Evolutionary conservation across 2,329 filamentous ascomycete genomes (phyloP).

Genomic region (Colletotrichum sp.): DNA sequence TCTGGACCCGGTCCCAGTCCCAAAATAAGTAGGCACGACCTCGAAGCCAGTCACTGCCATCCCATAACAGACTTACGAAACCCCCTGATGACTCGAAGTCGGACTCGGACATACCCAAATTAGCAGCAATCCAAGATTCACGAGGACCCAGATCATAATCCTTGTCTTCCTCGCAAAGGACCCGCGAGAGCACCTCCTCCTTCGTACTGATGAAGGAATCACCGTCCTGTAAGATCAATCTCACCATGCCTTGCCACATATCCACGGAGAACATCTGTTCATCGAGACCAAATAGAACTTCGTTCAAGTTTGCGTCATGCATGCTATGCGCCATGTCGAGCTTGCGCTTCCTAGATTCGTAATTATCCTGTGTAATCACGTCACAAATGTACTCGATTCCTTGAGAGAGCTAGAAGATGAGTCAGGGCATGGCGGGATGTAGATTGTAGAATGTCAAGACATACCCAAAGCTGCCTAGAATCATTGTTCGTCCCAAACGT

Average conservation of each 20-base stretch:
- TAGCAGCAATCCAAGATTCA: neutral
- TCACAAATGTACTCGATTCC: neutral
- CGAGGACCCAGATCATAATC: neutral
- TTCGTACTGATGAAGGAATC: neutral
- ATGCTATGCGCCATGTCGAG: neutral
- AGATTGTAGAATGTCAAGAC: rapidly evolving
- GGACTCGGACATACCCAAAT: neutral
- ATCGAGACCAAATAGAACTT: too few species aligned
- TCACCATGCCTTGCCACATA: too few species aligned
- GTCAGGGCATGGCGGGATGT: neutral
- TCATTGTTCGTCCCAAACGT: rapidly evolving
- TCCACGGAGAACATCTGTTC: too few species aligned
- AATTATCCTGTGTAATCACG: rapidly evolving
- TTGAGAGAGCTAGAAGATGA: neutral
- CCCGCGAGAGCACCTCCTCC: neutral
- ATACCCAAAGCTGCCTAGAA: neutral
- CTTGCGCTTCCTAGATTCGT: neutral
- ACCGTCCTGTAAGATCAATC: too few species aligned
- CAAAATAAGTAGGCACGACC: neutral
- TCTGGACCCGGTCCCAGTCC: neutral
- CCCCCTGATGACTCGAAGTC: too few species aligned
- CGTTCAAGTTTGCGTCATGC: too few species aligned
- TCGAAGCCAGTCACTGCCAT: neutral
- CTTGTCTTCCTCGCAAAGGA: neutral
- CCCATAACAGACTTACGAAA: neutral